phyloP scores from a whole-genome alignment of 306 rosid genomes.

The Cicer pinnatifidum region DNA sequence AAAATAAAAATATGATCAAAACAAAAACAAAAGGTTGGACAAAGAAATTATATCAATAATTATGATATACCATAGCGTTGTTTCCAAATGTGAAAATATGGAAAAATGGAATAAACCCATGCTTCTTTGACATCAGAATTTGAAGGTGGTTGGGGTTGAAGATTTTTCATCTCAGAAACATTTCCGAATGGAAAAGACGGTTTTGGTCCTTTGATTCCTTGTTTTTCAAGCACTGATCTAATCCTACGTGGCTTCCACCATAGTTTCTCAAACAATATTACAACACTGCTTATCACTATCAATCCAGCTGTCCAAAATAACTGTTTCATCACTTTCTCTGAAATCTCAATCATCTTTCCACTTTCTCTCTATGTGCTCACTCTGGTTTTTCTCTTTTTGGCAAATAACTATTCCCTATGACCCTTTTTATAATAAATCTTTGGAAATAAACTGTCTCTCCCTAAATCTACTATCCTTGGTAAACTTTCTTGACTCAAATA shows the following conservation, averaged over 20 bases:
- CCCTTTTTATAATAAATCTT: no score
- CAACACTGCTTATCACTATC: not conserved
- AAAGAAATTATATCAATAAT: no score
- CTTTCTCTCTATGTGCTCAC: no score
- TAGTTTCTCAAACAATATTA: not conserved
- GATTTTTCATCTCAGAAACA: conserved; percentile 26
- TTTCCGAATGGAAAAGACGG: conserved; percentile 47
- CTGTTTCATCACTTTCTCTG: conserved; percentile 8
- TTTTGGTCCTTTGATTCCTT: conserved; percentile 48
- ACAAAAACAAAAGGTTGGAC: no score
- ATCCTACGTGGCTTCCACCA: conserved; percentile 42
- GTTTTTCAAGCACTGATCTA: conserved; percentile 32
- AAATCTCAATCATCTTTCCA: not conserved
- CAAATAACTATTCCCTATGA: no score
- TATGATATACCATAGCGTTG: conserved; percentile 40
- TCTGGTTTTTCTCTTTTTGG: no score
- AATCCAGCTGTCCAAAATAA: conserved; percentile 14
- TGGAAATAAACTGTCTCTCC: no score
- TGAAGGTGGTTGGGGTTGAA: not conserved
- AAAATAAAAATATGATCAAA: no score
- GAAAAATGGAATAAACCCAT: conserved; percentile 44
- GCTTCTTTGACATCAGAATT: not conserved
- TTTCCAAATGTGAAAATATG: conserved; percentile 41
- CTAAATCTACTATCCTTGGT: no score
- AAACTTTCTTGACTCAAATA: no score